phyloP scores from a whole-genome alignment of 1,139 yeast species.

The Pichia sp. region DNA sequence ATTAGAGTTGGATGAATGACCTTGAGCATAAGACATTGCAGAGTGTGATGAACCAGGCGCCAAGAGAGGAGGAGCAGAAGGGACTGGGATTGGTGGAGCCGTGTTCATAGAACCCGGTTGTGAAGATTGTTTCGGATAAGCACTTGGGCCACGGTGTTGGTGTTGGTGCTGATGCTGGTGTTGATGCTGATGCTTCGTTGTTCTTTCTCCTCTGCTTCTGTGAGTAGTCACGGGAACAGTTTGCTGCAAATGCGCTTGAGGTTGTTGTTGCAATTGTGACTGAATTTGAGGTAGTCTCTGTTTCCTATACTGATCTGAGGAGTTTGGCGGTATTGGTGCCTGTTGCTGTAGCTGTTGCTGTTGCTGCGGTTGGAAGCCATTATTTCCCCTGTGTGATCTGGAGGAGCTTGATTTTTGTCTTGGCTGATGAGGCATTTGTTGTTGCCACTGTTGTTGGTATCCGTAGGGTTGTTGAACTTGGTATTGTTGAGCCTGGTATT shows the following conservation, averaged over 20 bases:
- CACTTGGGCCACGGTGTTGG: neutral
- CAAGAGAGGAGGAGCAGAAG: neutral
- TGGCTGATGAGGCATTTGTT: neutral
- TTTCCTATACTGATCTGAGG: too few relatives aligned
- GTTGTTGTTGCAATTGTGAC: too few relatives aligned
- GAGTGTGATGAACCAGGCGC: too few relatives aligned
- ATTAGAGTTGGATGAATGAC: too few relatives aligned
- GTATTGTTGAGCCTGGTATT: neutral
- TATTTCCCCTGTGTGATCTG: neutral
- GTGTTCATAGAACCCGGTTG: neutral
- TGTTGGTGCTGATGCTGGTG: constrained; percentile 11
- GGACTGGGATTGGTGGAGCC: neutral
- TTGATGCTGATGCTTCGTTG: constrained; percentile 10
- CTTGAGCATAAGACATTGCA: too few relatives aligned
- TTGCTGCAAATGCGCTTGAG: too few relatives aligned
- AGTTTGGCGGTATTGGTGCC: neutral
- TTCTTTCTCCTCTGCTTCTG: too few relatives aligned
- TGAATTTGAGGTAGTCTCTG: too few relatives aligned
- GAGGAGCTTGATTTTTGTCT: neutral
- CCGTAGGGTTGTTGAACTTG: neutral
- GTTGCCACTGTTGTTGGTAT: neutral
- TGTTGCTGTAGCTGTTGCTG: constrained; percentile 1
- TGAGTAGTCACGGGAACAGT: too few relatives aligned
- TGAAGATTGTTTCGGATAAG: constrained; percentile 1
- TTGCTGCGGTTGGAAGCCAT: neutral